phyloP scores from a whole-genome alignment of 257 asterid species.

The Scutellaria galericulata region DNA sequence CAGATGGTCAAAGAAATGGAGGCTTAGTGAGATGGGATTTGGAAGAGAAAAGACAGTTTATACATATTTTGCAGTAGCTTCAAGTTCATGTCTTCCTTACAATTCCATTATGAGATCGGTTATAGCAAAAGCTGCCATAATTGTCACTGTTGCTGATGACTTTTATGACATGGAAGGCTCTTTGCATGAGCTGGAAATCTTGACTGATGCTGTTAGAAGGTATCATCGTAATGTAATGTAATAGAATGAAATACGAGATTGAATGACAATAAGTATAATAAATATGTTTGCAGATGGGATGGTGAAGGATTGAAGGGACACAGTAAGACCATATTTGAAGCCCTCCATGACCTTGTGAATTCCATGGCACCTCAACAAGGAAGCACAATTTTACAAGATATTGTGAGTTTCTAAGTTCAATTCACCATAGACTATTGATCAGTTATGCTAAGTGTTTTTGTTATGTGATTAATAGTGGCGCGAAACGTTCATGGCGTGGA shows the following conservation, averaged over 20 bases:
- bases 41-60: constrained; percentile 67
- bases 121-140: constrained; percentile 51
- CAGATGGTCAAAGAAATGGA: constrained; percentile 64
- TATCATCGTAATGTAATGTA: background rate
- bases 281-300: constrained; percentile 54
- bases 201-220: constrained; percentile 62
- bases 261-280: background rate
- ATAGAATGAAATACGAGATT: background rate
- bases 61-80: constrained; percentile 53
- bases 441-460: too few species aligned
- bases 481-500: constrained; percentile 62
- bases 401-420: constrained; percentile 44
- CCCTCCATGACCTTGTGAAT: constrained; percentile 56
- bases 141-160: constrained; percentile 63
- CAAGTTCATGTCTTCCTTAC: constrained; percentile 45
- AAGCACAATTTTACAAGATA: constrained; percentile 38
- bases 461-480: constrained; percentile 49
- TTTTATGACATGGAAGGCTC: constrained; percentile 68
- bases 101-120: constrained; percentile 46
- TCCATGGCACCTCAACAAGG: constrained; percentile 40
- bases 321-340: constrained; percentile 59
- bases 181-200: constrained; percentile 36
- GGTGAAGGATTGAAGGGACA: constrained; percentile 54
- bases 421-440: background rate
- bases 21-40: constrained; percentile 65